Evolutionary conservation across 2,329 filamentous ascomycete genomes (phyloP), one percentile per base, ranked within the genome.

Genomic region (Westerdykella aurantiaca): DNA sequence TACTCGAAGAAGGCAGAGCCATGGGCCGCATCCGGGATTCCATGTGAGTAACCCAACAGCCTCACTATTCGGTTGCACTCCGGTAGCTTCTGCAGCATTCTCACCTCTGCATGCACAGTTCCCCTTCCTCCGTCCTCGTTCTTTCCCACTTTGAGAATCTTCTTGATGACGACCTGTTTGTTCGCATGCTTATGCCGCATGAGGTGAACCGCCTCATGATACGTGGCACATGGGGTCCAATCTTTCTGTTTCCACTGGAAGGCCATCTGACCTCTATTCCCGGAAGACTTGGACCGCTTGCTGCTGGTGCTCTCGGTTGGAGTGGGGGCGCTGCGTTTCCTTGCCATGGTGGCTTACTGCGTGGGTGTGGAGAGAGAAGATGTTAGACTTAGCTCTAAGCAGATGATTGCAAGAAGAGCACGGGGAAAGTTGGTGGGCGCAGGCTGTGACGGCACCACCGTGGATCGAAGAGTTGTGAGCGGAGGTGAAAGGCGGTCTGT

Each of bases 1-100:
- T 54, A 46, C 11, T 52, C 42, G 21, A 56, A 61, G 16, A 62
- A 45, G 6, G 48, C 43, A 9, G 50, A 53, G 13, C 49, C 48
- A 16, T 51, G n/a, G 0, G 31, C 23, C 6, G 35, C 18, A 12
- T 53, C 42, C 4, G 51, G 49, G 34, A 45, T 33, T 5, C 47
- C 18, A 9, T 37, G 33, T 5, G 39, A 43, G 34, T 45, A 45
- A 29, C 49, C 41, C 17, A 55, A 34, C 5, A 51, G 44, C n/a
- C 49, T 46, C 14, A 55, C 49, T 18, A 60, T 37, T 5, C 58
- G 45, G 34, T 56, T 60, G 37, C 51, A 55, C 12, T 4, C 12
- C 13, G 55, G 55, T 1, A 61, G 39, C 13, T 34, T n/a, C 1
- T 33, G 35, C 1, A 61, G 45, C 3, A 37, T 35, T 3, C 38